Evolutionary conservation across 345 rosid species (phyloP), one percentile per base, ranked within the genome.

Genomic region (Salix purpurea): DNA sequence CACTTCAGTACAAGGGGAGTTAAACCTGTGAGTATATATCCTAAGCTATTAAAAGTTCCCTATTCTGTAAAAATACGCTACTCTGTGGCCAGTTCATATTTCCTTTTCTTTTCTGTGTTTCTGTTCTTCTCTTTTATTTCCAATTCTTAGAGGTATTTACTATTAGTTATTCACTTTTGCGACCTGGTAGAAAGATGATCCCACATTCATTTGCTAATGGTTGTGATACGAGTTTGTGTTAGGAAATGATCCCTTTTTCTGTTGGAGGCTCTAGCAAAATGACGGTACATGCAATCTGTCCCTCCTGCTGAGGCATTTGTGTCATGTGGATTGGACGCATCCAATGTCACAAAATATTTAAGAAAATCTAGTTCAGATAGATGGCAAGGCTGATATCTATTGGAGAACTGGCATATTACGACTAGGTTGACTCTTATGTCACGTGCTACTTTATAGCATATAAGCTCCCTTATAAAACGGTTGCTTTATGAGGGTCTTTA

Each of bases 1-100:
- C 80, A 95, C 86, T 93, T 91, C 86, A 86, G 93, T 71, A 67
- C 92, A 26, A 91, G 84, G 79, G 85, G 84, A 81, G 85, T 90
- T 30, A 91, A 82, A 87, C 78, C 89, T 75, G 99, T 93, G 86
- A 89, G 97, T 90, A 82, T 71, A 61, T 44, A 40, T n/a, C n/a
- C 36, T 39, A 19, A 19, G 26, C 15, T 40, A 13, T 48, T 42
- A 30, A 39, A 71, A 19, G 36, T 34, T 72, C 48, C 52, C 21
- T 7, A n/a, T 32, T 70, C 37, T 26, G 26, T 2, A 6, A 28
- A 15, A 26, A 67, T 4, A 39, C 10, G 15, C 9, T 13, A 26
- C 50, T 32, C 18, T 70, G 26, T 39, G 4, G 9, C 21, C 48
- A 48, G 24, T 26, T 28, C 56, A 28, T 46, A 23, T 67, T 67